Conservation (phyloP, 306 rosid genomes). For the Gillenia trifoliata region DNA sequence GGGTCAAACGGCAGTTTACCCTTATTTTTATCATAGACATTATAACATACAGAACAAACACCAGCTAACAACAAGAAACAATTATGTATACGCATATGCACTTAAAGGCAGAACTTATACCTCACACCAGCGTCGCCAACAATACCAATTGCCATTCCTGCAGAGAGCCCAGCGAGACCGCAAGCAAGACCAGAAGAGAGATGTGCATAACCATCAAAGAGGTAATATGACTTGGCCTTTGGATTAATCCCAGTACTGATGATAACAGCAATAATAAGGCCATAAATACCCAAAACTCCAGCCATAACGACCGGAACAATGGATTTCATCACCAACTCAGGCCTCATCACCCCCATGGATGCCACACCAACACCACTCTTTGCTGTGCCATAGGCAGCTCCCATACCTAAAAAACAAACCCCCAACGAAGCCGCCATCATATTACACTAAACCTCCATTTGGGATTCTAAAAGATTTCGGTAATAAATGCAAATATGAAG, state of each 20-base stretch:
- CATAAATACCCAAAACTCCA: constrained; percentile 91
- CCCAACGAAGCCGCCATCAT: neutral
- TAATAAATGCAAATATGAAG: neutral
- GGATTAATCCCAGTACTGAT: constrained; percentile 91
- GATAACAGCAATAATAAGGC: constrained; percentile 83
- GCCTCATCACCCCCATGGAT: constrained; percentile 94
- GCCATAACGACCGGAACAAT: constrained; percentile 94
- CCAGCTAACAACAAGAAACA: neutral
- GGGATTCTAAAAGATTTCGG: neutral
- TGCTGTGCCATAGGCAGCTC: constrained; percentile 90
- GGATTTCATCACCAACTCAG: constrained; percentile 87
- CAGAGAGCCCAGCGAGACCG: constrained; percentile 83
- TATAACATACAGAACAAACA: neutral
- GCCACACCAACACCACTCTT: constrained; percentile 93
- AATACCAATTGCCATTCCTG: constrained; percentile 91
- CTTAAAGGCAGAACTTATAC: constrained; percentile 29
- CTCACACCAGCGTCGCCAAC: constrained; percentile 94
- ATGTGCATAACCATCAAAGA: constrained; percentile 88
- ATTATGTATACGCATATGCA: neutral
- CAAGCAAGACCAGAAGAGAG: constrained; percentile 90
- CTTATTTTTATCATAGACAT: neutral
- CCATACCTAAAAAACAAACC: constrained; percentile 53
- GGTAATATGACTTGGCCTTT: constrained; percentile 81
- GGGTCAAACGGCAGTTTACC: too few relatives aligned
- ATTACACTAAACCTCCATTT: neutral